Conservation (phyloP, 2,329 filamentous ascomycete genomes). For the Monilinia polystroma region DNA sequence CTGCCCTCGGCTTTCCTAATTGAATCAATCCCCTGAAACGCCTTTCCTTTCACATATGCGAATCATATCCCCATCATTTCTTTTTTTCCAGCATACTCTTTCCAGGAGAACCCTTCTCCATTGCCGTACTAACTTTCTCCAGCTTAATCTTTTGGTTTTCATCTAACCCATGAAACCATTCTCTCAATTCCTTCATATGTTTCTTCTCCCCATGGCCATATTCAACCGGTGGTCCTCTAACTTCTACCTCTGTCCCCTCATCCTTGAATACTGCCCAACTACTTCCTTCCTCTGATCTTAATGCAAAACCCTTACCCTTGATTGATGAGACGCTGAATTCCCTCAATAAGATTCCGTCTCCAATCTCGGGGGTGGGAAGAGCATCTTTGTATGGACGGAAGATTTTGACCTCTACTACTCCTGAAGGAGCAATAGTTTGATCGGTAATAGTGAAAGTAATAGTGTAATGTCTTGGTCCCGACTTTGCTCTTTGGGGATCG, state of each 20-base stretch:
- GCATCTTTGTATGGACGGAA: constrained; percentile 58
- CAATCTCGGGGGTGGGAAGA: constrained; percentile 54
- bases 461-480: constrained; percentile 58
- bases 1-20: no score
- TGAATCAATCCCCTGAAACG: neutral
- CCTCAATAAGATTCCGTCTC: constrained; percentile 59
- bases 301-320: constrained; percentile 54
- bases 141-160: constrained; percentile 10
- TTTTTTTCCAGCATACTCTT: constrained; percentile 18
- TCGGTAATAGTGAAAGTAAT: constrained; percentile 59
- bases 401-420: constrained; percentile 55
- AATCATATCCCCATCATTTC: neutral
- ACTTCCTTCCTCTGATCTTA: constrained; percentile 50
- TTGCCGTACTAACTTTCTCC: neutral
- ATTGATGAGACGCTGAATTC: constrained; percentile 55
- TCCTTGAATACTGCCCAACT: constrained; percentile 62
- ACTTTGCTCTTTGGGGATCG: constrained; percentile 54
- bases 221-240: constrained; percentile 61
- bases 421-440: constrained; percentile 51
- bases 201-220: constrained; percentile 50
- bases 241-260: constrained; percentile 45
- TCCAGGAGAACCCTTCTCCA: neutral
- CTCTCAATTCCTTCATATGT: constrained; percentile 51
- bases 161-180: constrained; percentile 48
- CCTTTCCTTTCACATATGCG: neutral